phyloP scores from a whole-genome alignment of 164 flowering plant species.

The Chloranthus sessilifolius region DNA sequence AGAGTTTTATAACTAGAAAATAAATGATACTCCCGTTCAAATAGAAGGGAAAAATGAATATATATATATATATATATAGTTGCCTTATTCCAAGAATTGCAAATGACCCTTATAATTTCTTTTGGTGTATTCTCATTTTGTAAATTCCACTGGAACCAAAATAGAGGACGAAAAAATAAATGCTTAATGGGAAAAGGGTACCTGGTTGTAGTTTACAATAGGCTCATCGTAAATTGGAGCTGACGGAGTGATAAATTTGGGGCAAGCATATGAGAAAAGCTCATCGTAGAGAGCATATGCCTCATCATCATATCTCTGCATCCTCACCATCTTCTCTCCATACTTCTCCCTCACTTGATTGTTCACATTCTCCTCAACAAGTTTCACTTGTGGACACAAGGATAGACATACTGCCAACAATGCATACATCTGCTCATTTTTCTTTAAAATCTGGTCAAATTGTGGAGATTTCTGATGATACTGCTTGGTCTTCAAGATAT shows the following conservation, averaged over 20 bases:
- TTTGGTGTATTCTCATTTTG: no score
- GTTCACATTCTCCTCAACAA: conserved; percentile 88
- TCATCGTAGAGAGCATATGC: conserved; percentile 93
- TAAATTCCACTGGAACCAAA: no score
- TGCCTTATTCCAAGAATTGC: no score
- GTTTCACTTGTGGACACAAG: conserved; percentile 87
- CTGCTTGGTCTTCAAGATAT: conserved; percentile 86
- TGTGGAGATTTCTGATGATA: conserved; percentile 96
- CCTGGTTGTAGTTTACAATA: conserved; percentile 98
- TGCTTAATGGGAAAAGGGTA: conserved; percentile 10
- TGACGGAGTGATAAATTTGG: conserved; percentile 95
- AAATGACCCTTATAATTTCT: no score
- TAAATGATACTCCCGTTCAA: no score
- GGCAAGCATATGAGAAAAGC: conserved; percentile 98
- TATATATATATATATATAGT: no score
- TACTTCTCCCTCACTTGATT: conserved; percentile 90
- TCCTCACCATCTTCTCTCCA: conserved; percentile 93
- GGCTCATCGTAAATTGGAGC: conserved; percentile 88
- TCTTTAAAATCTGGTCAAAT: conserved; percentile 96
- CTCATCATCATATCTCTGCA: conserved; percentile 95
- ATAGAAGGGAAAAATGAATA: no score
- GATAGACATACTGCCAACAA: conserved; percentile 82
- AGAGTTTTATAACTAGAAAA: no score
- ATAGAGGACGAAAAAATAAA: no score
- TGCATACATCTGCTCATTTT: conserved; percentile 99